Evolutionary conservation across 2,329 filamentous ascomycete species (phyloP).

Genomic region (Botrytis hyacinthi): DNA sequence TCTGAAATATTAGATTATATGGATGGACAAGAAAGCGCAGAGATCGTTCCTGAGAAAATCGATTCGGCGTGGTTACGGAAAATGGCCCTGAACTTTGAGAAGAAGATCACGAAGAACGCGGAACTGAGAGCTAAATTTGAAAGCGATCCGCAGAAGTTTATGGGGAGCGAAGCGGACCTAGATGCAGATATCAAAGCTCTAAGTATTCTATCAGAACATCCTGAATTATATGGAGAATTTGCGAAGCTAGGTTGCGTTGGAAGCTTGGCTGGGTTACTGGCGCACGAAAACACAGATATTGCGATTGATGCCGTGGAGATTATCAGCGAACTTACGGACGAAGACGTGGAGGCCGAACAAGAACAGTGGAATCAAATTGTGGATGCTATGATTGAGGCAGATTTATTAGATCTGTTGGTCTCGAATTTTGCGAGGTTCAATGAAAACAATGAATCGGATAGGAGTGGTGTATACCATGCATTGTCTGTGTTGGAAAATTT

Average conservation of each 20-base stretch:
- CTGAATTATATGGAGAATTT: constrained; percentile 79
- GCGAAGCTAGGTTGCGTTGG: constrained; percentile 68
- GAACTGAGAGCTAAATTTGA: constrained; percentile 85
- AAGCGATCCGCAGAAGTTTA: constrained; percentile 75
- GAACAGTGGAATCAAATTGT: constrained; percentile 79
- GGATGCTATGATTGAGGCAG: constrained; percentile 62
- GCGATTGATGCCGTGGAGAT: constrained; percentile 90
- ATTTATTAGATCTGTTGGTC: constrained; percentile 70
- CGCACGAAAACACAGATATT: constrained; percentile 96
- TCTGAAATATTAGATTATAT: constrained; percentile 85
- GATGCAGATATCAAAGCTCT: constrained; percentile 84
- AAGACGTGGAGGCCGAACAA: constrained; percentile 80
- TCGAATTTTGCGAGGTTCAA: constrained; percentile 79
- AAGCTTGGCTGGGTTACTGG: constrained; percentile 76
- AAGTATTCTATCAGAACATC: constrained; percentile 82
- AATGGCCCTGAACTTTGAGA: constrained; percentile 80
- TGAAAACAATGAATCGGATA: constrained; percentile 72
- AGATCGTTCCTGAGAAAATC: constrained; percentile 65
- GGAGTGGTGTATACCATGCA: constrained; percentile 82
- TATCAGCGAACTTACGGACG: constrained; percentile 85
- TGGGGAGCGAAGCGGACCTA: constrained; percentile 82
- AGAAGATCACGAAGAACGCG: constrained; percentile 85
- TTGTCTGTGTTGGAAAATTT: constrained; percentile 83
- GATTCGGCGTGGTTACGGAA: constrained; percentile 81
- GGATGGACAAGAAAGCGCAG: constrained; percentile 58